phyloP scores from a whole-genome alignment of 176 grass and related monocot species.

The Poa annua region DNA sequence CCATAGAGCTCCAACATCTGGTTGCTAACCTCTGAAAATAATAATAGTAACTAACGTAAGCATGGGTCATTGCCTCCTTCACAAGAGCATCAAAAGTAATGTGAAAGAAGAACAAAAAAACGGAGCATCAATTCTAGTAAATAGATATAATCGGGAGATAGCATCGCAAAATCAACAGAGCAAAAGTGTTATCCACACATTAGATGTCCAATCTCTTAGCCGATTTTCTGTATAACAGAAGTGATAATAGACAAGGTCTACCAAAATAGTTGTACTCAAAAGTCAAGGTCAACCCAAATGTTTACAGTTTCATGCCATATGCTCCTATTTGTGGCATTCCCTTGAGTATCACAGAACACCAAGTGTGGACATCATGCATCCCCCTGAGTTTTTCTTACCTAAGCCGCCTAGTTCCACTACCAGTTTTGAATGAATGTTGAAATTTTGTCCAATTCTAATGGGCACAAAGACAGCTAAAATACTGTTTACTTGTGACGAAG shows the following conservation, averaged over 20 bases:
- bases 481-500: not conserved
- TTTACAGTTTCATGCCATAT: not conserved
- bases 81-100: conserved; percentile 11
- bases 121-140: not conserved
- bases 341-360: not conserved
- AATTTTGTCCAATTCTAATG: conserved; percentile 14
- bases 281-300: not conserved
- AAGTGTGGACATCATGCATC: not conserved
- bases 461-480: conserved; percentile 7
- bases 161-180: not conserved
- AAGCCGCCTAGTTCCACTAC: conserved; percentile 28
- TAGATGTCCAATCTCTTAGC: not conserved
- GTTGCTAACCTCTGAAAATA: conserved; percentile 88
- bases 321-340: not conserved
- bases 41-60: conserved; percentile 16
- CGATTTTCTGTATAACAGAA: not conserved
- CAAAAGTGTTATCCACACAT: no score
- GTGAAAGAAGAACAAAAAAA: not conserved
- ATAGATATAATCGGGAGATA: not conserved
- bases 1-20: conserved; percentile 92
- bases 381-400: not conserved
- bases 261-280: conserved; percentile 5
- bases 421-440: conserved; percentile 7
- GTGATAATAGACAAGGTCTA: not conserved
- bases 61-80: not conserved